phyloP scores from a whole-genome alignment of 192 early-diverging fungal species.

The Geranomyces michiganensis region DNA sequence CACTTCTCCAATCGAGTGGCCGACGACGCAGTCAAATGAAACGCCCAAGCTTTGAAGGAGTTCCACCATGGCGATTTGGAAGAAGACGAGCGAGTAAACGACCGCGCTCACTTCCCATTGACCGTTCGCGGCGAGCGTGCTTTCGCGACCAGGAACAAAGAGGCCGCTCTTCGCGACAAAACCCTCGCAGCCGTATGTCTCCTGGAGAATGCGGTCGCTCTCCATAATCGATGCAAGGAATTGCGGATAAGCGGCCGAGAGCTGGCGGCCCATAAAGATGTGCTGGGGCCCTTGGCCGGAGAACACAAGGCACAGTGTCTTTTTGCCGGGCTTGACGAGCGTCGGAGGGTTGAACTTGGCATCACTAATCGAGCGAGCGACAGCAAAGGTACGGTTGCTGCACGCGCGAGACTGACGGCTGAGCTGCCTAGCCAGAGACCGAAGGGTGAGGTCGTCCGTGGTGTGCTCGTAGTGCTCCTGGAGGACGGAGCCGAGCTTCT shows the following conservation, averaged over 20 bases:
- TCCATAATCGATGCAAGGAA: conserved; percentile 19
- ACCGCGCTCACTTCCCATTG: conserved; percentile 32
- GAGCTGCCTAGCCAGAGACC: conserved; percentile 11
- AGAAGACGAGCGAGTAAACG: conserved; percentile 32
- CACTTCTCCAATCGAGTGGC: conserved; percentile 42
- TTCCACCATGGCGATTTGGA: conserved; percentile 40
- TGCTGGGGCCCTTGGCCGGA: conserved; percentile 42
- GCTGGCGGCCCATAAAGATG: conserved; percentile 27
- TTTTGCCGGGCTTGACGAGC: neutral
- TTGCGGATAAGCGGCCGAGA: conserved; percentile 13
- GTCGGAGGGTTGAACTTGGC: neutral
- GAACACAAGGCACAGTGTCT: conserved; percentile 29
- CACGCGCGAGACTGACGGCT: conserved; percentile 21
- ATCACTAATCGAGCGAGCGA: neutral
- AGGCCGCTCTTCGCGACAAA: conserved; percentile 29
- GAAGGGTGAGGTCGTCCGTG: neutral
- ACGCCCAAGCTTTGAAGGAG: conserved; percentile 36
- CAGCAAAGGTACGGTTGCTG: conserved; percentile 34
- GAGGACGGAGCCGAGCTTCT: neutral
- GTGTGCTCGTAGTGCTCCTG: neutral
- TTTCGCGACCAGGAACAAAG: conserved; percentile 18
- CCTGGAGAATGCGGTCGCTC: conserved; percentile 12
- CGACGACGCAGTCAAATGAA: conserved; percentile 21
- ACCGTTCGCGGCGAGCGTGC: conserved; percentile 20
- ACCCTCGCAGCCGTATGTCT: neutral